These are phyloP conservation scores for Phoma herbarum DNA, from an alignment of 2,329 filamentous ascomycete species.

Conservation along the genomic window DNA sequence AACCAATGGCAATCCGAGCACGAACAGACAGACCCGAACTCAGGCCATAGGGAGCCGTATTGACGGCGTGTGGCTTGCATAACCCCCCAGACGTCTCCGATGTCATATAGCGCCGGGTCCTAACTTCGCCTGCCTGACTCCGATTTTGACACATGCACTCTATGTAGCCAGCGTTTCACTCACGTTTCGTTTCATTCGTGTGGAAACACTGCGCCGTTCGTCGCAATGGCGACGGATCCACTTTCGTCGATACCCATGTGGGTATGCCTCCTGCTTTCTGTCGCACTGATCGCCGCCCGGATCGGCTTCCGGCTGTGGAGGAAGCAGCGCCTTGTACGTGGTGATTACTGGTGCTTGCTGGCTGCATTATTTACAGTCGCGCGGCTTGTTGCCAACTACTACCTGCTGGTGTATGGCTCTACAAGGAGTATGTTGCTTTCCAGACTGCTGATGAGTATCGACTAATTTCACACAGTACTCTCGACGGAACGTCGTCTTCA, in stretches of 20 bases:
- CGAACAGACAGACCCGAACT: background rate
- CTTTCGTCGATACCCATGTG: conserved; percentile 24
- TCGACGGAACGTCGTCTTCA: conserved; percentile 13
- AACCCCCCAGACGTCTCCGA: conserved; percentile 5
- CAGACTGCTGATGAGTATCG: background rate
- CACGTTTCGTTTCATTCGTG: conserved; percentile 2
- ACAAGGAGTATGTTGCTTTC: conserved; percentile 22
- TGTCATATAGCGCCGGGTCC: conserved; percentile 14
- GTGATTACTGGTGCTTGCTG: conserved; percentile 31
- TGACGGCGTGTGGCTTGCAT: conserved; percentile 19
- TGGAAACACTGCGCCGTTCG: conserved; percentile 9
- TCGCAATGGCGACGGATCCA: conserved; percentile 15
- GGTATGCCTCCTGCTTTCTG: conserved; percentile 27
- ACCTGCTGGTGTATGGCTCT: conserved; percentile 27
- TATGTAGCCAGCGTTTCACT: conserved; percentile 17
- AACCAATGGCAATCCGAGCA: conserved; percentile 5
- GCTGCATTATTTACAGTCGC: conserved; percentile 24
- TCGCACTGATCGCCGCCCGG: conserved; percentile 24
- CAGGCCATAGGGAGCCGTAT: background rate
- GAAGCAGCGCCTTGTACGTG: conserved; percentile 23
- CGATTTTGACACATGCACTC: conserved; percentile 12
- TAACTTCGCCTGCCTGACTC: conserved; percentile 3
- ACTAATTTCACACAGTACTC: conserved; percentile 17
- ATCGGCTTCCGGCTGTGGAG: conserved; percentile 23
- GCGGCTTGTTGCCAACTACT: conserved; percentile 26